These are phyloP conservation scores for Claviceps paspali DNA, from an alignment of 2,329 filamentous ascomycete genomes.

Conservation along the genomic window DNA sequence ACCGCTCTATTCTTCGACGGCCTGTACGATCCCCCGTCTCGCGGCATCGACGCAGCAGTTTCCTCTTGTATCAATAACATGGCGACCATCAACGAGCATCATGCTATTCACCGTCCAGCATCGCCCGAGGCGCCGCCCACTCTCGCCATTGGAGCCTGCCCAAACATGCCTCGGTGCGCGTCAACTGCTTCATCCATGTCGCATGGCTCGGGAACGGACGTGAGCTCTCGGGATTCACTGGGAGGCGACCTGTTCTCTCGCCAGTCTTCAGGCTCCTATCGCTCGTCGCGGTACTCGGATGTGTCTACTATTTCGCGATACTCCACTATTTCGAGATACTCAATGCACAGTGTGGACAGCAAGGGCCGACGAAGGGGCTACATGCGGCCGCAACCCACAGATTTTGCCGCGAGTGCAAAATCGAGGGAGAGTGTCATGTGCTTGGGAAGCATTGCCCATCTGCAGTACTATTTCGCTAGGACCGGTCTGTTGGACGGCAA, in stretches of 20 bases:
- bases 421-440: slow-evolving; percentile 92
- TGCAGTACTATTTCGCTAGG: slow-evolving; percentile 96
- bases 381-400: slow-evolving; percentile 71
- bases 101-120: slow-evolving; percentile 16
- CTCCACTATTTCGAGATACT: slow-evolving; percentile 29
- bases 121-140: slow-evolving; percentile 47
- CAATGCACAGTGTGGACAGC: slow-evolving; percentile 28
- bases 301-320: slow-evolving; percentile 24
- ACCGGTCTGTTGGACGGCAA: slow-evolving; percentile 90
- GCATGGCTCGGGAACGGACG: slow-evolving; percentile 36
- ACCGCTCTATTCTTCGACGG: neutral
- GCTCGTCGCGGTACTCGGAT: slow-evolving; percentile 30
- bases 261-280: slow-evolving; percentile 47
- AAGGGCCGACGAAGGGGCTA: slow-evolving; percentile 56
- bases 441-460: slow-evolving; percentile 86
- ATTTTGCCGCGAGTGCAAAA: slow-evolving; percentile 80
- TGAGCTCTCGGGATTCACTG: slow-evolving; percentile 36
- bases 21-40: neutral
- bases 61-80: slow-evolving; percentile 13
- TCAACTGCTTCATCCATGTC: slow-evolving; percentile 48
- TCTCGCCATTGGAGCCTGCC: slow-evolving; percentile 43
- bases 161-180: slow-evolving; percentile 46
- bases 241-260: slow-evolving; percentile 38
- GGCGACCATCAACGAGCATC: slow-evolving; percentile 19
- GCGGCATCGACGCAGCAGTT: neutral